Evolutionary conservation across 176 grass and related monocot species (phyloP).

Genomic region (Ensete glaucum): DNA sequence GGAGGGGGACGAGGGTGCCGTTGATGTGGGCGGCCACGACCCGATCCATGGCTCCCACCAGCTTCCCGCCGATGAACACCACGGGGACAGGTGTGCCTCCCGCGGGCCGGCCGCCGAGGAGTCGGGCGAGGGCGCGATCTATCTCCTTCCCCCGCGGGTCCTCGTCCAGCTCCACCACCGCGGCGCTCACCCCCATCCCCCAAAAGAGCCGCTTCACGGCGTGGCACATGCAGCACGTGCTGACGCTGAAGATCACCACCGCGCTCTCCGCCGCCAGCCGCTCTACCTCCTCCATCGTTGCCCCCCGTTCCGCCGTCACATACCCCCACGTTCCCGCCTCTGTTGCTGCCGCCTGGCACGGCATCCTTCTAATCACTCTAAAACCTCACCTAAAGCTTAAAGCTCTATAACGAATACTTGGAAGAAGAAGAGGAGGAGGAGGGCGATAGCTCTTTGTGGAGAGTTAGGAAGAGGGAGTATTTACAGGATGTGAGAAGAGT

Average conservation of each 20-base stretch:
- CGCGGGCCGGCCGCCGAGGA: slow-evolving; percentile 19
- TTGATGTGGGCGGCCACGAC: slow-evolving; percentile 5
- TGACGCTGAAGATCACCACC: slow-evolving; percentile 95
- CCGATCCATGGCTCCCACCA: background rate
- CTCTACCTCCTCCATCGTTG: slow-evolving; percentile 45
- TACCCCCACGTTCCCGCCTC: background rate
- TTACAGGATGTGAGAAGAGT: background rate
- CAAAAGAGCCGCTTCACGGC: slow-evolving; percentile 98
- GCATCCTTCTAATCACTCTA: background rate
- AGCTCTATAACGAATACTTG: too few species aligned
- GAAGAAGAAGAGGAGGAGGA: too few species aligned
- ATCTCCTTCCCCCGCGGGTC: slow-evolving; percentile 60
- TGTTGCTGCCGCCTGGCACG: background rate
- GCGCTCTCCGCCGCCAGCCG: slow-evolving; percentile 78
- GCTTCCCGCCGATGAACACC: slow-evolving; percentile 4
- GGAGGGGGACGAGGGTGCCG: slow-evolving; percentile 1
- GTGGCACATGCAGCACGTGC: slow-evolving; percentile 99
- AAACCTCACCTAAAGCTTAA: too few species aligned
- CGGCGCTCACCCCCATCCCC: slow-evolving; percentile 88
- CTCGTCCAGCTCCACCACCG: slow-evolving; percentile 82
- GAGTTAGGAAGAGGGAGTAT: background rate
- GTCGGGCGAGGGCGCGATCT: slow-evolving; percentile 52
- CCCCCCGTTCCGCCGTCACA: background rate
- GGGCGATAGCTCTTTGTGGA: background rate
- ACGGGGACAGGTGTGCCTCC: background rate